phyloP scores from a whole-genome alignment of 2,329 filamentous ascomycete species.

The Cladosporium sp. region DNA sequence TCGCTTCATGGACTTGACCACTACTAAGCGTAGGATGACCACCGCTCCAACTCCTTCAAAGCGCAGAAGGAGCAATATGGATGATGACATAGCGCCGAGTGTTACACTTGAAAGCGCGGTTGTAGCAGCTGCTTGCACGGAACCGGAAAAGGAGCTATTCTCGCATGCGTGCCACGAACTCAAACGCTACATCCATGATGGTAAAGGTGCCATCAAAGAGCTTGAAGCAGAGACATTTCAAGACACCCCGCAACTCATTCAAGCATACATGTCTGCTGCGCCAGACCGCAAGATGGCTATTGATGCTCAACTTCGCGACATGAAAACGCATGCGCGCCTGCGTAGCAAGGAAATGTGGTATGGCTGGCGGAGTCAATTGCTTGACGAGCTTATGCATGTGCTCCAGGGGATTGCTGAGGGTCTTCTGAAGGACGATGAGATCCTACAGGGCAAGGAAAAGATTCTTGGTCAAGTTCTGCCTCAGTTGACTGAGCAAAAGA shows the following conservation, averaged over 20 bases:
- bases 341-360: constrained; percentile 98
- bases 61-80: constrained; percentile 28
- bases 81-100: constrained; percentile 31
- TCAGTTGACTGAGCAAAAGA: constrained; percentile 54
- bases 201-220: constrained; percentile 79
- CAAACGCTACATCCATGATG: constrained; percentile 94
- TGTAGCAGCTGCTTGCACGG: constrained; percentile 81
- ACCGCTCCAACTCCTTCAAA: constrained; percentile 51
- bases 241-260: constrained; percentile 86
- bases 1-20: constrained; percentile 97
- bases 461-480: constrained; percentile 67
- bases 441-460: constrained; percentile 63
- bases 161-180: constrained; percentile 92
- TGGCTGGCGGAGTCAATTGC: constrained; percentile 88
- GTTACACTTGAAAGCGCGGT: constrained; percentile 67
- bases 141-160: constrained; percentile 90
- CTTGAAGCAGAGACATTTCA: constrained; percentile 85
- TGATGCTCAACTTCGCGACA: constrained; percentile 96
- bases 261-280: constrained; percentile 81
- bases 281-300: constrained; percentile 79
- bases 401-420: constrained; percentile 69
- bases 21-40: constrained; percentile 86
- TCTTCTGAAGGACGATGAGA: constrained; percentile 67
- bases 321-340: constrained; percentile 86
- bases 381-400: constrained; percentile 75